Base-by-base conservation (phyloP, 805 yeast genomes). In the Candida sakaeoensis region DNA sequence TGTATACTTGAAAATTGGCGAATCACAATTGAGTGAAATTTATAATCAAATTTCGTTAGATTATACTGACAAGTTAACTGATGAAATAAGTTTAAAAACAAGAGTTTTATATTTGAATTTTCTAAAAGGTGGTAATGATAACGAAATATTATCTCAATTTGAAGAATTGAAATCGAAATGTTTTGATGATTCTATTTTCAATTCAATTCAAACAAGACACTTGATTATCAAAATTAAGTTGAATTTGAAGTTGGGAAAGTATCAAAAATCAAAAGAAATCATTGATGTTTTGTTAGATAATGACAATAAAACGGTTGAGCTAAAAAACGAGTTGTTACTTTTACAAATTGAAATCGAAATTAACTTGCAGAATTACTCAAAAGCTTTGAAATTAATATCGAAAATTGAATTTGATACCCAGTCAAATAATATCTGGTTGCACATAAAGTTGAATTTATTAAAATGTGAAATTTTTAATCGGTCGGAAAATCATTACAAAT, bases 1-100 rank as follows among this genome's bases (percentile, higher is more conserved):
- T 2, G 60, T 71, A 22, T 79, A 82, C 87, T 49, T 60, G 13
- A 58, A 79, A 41, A 63, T 72, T 12, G 85, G 86, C 0, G 63
- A 65, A 36, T 63, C 66, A 3, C 58, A 64, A 8, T 52, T 80
- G 21, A 65, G 79, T 14, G 65, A 68, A 12, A 53, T 72, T 2
- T 79, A 78, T 53, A 56, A 61, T n/a, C 71, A 68, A 3, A 58
- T 77, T 24, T 75, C 79, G 0, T 32, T 65, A n/a, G 66, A 61
- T 2, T 58, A 67, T 24, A 63, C 74, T 6, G 57, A 60, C 2
- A 65, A 68, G 36, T 48, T 64, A 4, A 60, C 60, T 16, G 80
- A 76, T 31, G 57, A 58, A 36, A 54, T 70, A 4, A 51, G 67
- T 2, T 54, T 72, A 7, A 47, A 54, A 36, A 59, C 74, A 22